Percentiles rank a stretch among this genome's conserved stretches.
phyloP scores from a whole-genome alignment of 169 alveolate species.

The Babesia divergens region DNA sequence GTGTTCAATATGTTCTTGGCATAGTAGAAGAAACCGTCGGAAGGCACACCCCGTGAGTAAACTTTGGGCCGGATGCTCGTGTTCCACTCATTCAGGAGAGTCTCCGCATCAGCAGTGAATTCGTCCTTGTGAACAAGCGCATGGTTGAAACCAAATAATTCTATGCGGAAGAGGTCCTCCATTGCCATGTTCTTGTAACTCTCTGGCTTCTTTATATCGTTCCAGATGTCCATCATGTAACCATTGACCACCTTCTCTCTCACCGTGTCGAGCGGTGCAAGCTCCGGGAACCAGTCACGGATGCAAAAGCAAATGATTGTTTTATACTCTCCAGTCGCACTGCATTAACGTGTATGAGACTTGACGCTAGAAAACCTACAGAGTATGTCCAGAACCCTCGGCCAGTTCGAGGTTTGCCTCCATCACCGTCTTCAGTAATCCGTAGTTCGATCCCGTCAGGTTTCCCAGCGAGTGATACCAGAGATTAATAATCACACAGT shows the following conservation, averaged over 20 bases:
- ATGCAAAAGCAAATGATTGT: constrained; percentile 65
- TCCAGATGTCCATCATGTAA: constrained; percentile 78
- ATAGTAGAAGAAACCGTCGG: constrained; percentile 84
- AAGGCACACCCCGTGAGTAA: constrained; percentile 82
- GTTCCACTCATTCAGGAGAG: constrained; percentile 66
- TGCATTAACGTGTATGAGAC: neutral
- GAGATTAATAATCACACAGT: constrained; percentile 82
- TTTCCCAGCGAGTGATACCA: constrained; percentile 85
- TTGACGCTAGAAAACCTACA: constrained; percentile 18
- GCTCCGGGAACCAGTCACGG: constrained; percentile 78
- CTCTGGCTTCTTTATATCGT: constrained; percentile 73
- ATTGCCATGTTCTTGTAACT: constrained; percentile 25
- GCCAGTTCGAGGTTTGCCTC: constrained; percentile 82
- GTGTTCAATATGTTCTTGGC: constrained; percentile 72
- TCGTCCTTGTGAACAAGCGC: constrained; percentile 70
- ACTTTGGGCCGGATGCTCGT: constrained; percentile 63
- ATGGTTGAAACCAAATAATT: constrained; percentile 78
- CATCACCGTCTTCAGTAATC: constrained; percentile 83
- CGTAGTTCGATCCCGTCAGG: constrained; percentile 85
- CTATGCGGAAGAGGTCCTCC: constrained; percentile 63
- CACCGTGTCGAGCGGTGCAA: constrained; percentile 73
- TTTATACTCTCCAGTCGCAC: constrained; percentile 11
- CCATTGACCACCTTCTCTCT: constrained; percentile 69
- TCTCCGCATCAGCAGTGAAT: constrained; percentile 69
- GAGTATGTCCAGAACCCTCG: constrained; percentile 37